Percentiles rank a stretch among this genome's conserved stretches.
Conservation (phyloP, 805 yeast genomes). For the Hyphopichia homilentoma region DNA sequence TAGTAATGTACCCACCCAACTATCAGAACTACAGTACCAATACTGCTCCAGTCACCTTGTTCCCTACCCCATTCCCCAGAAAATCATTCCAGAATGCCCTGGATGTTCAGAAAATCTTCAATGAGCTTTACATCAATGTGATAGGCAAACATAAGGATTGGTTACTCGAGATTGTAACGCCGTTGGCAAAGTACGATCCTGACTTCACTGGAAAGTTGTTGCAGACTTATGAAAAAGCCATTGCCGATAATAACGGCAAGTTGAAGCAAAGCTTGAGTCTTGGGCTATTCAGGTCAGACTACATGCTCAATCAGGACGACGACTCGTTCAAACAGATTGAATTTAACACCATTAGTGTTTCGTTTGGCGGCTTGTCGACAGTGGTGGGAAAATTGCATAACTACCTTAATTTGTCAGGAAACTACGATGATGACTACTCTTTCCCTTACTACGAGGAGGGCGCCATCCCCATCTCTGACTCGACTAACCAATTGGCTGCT, state of each 20-base stretch:
- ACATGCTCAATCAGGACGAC: slow-evolving; percentile 51
- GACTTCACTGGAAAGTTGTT: slow-evolving; percentile 82
- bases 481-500: slow-evolving; percentile 55
- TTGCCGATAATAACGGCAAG: slow-evolving; percentile 35
- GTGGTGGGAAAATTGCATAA: slow-evolving; percentile 76
- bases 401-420: slow-evolving; percentile 56
- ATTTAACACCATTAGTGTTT: slow-evolving; percentile 92
- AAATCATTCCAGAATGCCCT: slow-evolving; percentile 63
- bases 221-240: slow-evolving; percentile 51
- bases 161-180: slow-evolving; percentile 54
- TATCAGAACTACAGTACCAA: slow-evolving; percentile 42
- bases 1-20: slow-evolving; percentile 73
- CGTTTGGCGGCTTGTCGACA: slow-evolving; percentile 87
- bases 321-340: slow-evolving; percentile 82
- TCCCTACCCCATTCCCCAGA: slow-evolving; percentile 85
- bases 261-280: slow-evolving; percentile 64
- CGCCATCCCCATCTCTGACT: slow-evolving; percentile 65
- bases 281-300: slow-evolving; percentile 89
- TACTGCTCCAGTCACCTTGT: slow-evolving; percentile 84
- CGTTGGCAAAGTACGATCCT: slow-evolving; percentile 55
- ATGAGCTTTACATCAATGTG: slow-evolving; percentile 69
- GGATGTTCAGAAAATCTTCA: slow-evolving; percentile 62
- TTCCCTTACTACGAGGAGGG: slow-evolving; percentile 41
- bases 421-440: slow-evolving; percentile 44
- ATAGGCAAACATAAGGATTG: slow-evolving; percentile 54